Evolutionary conservation across 495 filamentous ascomycete genomes (phyloP), one percentile per base, ranked within the genome.

Genomic region (Polyplosphaeria fusca): DNA sequence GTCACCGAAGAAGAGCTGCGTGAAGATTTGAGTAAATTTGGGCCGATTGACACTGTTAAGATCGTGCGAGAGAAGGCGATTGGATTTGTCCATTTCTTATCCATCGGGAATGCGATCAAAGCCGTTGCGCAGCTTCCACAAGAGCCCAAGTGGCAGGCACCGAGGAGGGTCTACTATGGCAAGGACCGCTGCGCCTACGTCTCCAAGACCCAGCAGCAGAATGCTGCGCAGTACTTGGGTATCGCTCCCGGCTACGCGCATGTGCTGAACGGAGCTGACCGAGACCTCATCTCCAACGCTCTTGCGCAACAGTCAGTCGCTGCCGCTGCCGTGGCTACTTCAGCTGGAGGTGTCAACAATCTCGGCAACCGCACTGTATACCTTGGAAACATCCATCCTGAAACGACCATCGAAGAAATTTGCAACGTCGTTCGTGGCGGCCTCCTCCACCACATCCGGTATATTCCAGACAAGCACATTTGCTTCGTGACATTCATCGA

Each of bases 401-500:
- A 98, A 73, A 98, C 93, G 1, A 97, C 93, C 1, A 92, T 96
- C 62, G 93, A 97, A 73, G 93, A 96, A 70, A 96, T 96, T 70
- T 74, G 71, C 54, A 67, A 70, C 44, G 68, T 74, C 14, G 67
- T 74, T 19, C 60, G 63, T 14, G 69, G 65, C 30, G 71, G 71
- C 22, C 70, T 71, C 55, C 76, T 98, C 66, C 93, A 98, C 70
- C 93, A 98, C 71, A 93, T 98, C 72, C 89, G 93, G 49, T 98
- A 96, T 74, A 98, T 98, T 63, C 94, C 93, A 23, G 93, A 98
- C 76, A 98, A 98, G 79, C 93, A 98, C 73, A 98, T 97, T 64
- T 98, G 93, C 77, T 98, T 98, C 64, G 93, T 98, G 35, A 98
- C 93, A 1, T 98, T 98, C 75, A 97, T 98, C 70, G 93, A 98